Evolutionary conservation across 441 rosid species (phyloP).

Genomic region (Corymbia citriodora): DNA sequence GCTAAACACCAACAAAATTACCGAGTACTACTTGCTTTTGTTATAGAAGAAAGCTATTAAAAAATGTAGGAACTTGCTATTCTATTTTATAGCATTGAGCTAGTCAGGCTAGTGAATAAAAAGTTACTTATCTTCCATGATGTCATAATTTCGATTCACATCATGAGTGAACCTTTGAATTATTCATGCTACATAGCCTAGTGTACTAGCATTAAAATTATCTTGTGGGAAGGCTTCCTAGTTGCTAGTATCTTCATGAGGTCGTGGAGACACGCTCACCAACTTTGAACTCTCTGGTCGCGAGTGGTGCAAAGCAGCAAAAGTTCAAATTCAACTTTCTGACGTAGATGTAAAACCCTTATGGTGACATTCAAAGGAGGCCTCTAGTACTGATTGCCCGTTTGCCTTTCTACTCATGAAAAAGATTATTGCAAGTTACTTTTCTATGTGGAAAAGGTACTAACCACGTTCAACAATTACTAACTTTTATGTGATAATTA

Average conservation of each 20-base stretch:
- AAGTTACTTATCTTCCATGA: accelerated
- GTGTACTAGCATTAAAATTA: not conserved
- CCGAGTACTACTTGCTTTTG: not conserved
- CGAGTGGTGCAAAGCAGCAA: not conserved
- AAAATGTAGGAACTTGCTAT: not conserved
- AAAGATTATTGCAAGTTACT: not conserved
- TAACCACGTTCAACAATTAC: not conserved
- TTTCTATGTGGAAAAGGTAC: not conserved
- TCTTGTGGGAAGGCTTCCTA: not conserved
- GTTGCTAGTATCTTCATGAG: not conserved
- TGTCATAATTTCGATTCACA: not conserved
- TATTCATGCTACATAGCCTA: not conserved
- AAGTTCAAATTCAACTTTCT: not conserved
- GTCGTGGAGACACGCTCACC: not conserved
- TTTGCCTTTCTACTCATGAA: not conserved
- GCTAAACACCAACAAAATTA: not conserved
- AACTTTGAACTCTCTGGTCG: not conserved
- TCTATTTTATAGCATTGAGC: not conserved
- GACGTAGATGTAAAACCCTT: not conserved
- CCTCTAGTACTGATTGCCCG: not conserved
- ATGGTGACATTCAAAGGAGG: not conserved
- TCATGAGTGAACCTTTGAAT: not conserved
- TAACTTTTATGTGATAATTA: not conserved
- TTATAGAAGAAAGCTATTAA: not conserved
- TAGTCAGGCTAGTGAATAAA: not conserved